These are phyloP conservation scores for Acarospora socialis DNA, from an alignment of 2,329 filamentous ascomycete species.

Conservation along the genomic window DNA sequence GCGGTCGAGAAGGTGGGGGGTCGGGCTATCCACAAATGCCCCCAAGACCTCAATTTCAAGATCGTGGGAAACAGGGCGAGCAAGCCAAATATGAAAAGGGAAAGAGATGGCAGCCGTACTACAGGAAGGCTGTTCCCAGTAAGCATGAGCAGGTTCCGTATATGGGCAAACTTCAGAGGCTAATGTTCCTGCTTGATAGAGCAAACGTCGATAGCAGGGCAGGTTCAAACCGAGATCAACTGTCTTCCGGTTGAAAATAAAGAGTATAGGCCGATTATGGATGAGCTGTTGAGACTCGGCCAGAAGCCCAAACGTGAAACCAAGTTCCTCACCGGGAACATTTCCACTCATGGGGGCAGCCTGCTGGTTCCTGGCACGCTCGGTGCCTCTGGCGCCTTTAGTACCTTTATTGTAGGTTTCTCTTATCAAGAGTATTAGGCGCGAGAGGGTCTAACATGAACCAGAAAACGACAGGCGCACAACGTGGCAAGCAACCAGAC, in stretches of 20 bases:
- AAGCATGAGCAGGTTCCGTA: slow-evolving; percentile 24
- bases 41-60: slow-evolving; percentile 14
- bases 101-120: slow-evolving; percentile 44
- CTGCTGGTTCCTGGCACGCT: slow-evolving; percentile 46
- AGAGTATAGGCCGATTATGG: slow-evolving; percentile 51
- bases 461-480: slow-evolving; percentile 36
- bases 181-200: slow-evolving; percentile 34
- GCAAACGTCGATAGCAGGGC: slow-evolving; percentile 61
- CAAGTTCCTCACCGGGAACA: slow-evolving; percentile 30
- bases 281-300: slow-evolving; percentile 42
- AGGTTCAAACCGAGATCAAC: slow-evolving; percentile 61
- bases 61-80: slow-evolving; percentile 29
- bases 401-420: slow-evolving; percentile 27
- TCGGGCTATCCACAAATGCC: slow-evolving; percentile 29
- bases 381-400: slow-evolving; percentile 28
- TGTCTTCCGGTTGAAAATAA: slow-evolving; percentile 58
- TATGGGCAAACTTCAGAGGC: slow-evolving; percentile 5
- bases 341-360: slow-evolving; percentile 18
- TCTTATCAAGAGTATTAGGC: slow-evolving; percentile 3
- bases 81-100: slow-evolving; percentile 34
- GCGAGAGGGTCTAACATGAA: slow-evolving; percentile 3
- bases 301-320: slow-evolving; percentile 47
- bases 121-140: slow-evolving; percentile 63
- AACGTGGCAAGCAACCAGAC: slow-evolving; percentile 34
- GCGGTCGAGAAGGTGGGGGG: slow-evolving; percentile 19